These are phyloP conservation scores for Chrysoporthe puriensis DNA, from an alignment of 2,329 filamentous ascomycete species.

Conservation along the genomic window DNA sequence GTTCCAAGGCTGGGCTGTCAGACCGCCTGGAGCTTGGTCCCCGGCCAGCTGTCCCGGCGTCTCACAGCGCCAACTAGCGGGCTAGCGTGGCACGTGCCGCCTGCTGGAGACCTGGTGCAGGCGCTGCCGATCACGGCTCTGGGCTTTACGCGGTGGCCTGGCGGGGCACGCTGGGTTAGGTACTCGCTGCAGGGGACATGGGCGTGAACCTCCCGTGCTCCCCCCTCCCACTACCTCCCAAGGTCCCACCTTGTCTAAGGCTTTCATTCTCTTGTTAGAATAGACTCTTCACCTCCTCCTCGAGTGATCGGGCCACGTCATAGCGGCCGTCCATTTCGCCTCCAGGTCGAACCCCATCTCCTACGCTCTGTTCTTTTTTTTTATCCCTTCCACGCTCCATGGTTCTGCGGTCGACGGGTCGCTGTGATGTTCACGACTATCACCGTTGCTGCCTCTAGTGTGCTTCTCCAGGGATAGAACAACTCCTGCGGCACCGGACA, in stretches of 20 bases:
- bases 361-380: neutral
- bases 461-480: neutral
- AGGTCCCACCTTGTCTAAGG: too few species aligned
- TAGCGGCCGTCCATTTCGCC: neutral
- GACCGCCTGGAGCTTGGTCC: neutral
- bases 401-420: neutral
- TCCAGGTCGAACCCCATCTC: neutral
- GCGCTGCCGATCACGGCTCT: neutral
- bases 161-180: too few species aligned
- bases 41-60: neutral
- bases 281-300: neutral
- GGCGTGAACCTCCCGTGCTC: too few species aligned
- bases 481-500: neutral
- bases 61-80: neutral
- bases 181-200: too few species aligned
- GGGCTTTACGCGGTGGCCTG: too few species aligned
- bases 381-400: neutral
- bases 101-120: neutral
- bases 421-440: neutral
- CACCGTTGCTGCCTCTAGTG: neutral
- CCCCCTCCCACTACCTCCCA: too few species aligned
- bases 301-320: neutral
- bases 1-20: neutral
- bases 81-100: neutral
- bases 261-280: too few species aligned